These are phyloP conservation scores for Phaeosphaeria sp. DNA, from an alignment of 2,329 filamentous ascomycete genomes.

Conservation along the genomic window DNA sequence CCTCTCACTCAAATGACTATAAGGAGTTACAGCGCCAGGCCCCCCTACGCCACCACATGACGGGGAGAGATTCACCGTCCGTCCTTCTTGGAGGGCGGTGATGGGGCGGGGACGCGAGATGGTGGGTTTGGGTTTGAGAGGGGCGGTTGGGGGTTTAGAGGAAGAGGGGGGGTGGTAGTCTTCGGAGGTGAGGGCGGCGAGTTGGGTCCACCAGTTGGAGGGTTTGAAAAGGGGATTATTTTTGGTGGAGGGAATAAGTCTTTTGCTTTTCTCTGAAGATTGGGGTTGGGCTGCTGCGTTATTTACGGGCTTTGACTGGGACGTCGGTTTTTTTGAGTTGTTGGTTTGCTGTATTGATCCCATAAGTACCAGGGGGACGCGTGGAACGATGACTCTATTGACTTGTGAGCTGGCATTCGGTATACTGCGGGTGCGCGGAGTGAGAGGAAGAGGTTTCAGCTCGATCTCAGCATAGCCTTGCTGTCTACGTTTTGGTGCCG, in stretches of 20 bases:
- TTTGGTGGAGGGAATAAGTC: neutral
- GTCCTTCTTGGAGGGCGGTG: slow-evolving; percentile 4
- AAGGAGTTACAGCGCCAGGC: slow-evolving; percentile 10
- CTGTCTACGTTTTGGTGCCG: slow-evolving; percentile 2
- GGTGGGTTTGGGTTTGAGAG: slow-evolving; percentile 20
- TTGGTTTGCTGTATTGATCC: neutral
- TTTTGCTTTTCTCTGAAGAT: neutral
- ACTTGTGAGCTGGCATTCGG: neutral
- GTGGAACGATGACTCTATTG: neutral
- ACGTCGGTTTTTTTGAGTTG: neutral
- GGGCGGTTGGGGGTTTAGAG: neutral
- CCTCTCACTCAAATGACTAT: neutral
- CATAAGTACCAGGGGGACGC: neutral
- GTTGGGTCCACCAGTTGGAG: neutral
- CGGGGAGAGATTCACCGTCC: slow-evolving; percentile 18
- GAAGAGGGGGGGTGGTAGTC: neutral
- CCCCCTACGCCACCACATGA: slow-evolving; percentile 22
- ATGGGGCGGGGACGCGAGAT: slow-evolving; percentile 31
- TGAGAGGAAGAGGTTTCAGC: neutral
- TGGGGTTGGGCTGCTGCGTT: neutral
- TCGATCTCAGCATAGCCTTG: neutral
- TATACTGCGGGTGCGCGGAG: neutral
- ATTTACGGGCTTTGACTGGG: neutral
- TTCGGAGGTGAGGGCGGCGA: neutral
- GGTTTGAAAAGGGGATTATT: neutral